These are phyloP conservation scores for Schwanniomyces pseudopolymorphus DNA, from an alignment of 805 yeast genomes.

Conservation along the genomic window DNA sequence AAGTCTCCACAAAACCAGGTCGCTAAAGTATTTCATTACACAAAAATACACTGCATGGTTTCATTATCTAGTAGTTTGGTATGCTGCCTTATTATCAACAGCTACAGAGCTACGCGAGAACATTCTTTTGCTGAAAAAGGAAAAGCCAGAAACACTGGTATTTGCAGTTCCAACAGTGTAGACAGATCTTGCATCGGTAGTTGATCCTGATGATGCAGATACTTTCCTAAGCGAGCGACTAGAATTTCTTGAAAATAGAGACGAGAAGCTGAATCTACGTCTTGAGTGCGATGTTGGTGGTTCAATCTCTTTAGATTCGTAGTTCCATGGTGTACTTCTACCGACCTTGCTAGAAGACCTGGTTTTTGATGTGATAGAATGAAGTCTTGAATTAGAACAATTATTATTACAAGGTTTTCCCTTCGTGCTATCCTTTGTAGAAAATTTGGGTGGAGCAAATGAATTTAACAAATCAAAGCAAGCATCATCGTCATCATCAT, in stretches of 20 bases:
- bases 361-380: not conserved
- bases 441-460: constrained; percentile 7
- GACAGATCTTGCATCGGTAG: constrained; percentile 17
- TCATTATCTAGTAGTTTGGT: not conserved
- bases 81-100: constrained; percentile 5
- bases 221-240: not conserved
- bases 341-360: not conserved
- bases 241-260: constrained; percentile 5
- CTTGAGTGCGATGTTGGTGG: not conserved
- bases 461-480: constrained; percentile 26
- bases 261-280: constrained; percentile 6
- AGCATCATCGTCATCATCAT: constrained; percentile 16
- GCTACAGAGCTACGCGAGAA: constrained; percentile 1
- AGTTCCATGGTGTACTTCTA: not conserved
- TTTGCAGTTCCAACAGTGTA: constrained; percentile 12
- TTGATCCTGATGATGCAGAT: not conserved
- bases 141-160: constrained; percentile 23
- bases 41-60: not conserved
- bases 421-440: not conserved
- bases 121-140: constrained; percentile 15
- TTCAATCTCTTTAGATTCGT: not conserved
- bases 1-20: not conserved
- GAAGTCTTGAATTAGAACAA: not conserved
- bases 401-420: not conserved
- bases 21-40: not conserved